Evolutionary conservation across 805 yeast genomes (phyloP), one percentile per base, ranked within the genome.

Genomic region (Saccharomyces paradoxus): DNA sequence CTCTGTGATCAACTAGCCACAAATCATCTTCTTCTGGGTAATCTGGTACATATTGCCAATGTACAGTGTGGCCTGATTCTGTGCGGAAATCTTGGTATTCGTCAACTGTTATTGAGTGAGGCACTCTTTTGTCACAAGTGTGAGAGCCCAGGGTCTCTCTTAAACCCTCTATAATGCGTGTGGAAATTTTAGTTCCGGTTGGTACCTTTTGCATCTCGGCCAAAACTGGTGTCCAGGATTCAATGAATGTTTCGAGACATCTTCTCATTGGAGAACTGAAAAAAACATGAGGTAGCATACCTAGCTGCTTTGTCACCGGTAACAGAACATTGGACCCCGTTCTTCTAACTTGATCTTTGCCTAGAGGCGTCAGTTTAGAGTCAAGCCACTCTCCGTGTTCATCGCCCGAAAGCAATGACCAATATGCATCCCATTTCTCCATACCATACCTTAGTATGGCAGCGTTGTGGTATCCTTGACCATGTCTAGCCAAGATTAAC

Each of bases 381-480:
- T 84, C 72, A 2, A 58, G 22, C 79, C 81, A 83, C 0, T 62
- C 68, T 2, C 78, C 69, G 48, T 76, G 79, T 4, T 83, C 86
- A 62, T 81, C 84, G 1, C 83, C 83, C 4, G 73, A 70, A 48
- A 76, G 56, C 14, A 69, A 68, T 5, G 81, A 74, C 83, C 83
- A 83, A 55, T 82, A 75, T 0, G 63, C 60, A 60, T 80, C 69
- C 90, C 89, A 84, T n/a, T 68, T 79, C 2, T 75, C 74, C 21
- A 73, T 53, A 10, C 88, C 88, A 60, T 81, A 82, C 55, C 78
- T 75, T 24, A 69, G 70, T 14, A 82, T 80, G 2, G 80, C 77
- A 48, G 74, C 72, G 60, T 84, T 84, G 58, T 84, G 90, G 63
- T 69, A 79, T 0, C 89, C 89, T 65, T 84, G 87, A 5, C 89